A percentile compares a stretch with the other conserved stretches of the same genome.
Evolutionary conservation across 2,329 filamentous ascomycete species (phyloP).

Genomic region (Penicillium sp.): DNA sequence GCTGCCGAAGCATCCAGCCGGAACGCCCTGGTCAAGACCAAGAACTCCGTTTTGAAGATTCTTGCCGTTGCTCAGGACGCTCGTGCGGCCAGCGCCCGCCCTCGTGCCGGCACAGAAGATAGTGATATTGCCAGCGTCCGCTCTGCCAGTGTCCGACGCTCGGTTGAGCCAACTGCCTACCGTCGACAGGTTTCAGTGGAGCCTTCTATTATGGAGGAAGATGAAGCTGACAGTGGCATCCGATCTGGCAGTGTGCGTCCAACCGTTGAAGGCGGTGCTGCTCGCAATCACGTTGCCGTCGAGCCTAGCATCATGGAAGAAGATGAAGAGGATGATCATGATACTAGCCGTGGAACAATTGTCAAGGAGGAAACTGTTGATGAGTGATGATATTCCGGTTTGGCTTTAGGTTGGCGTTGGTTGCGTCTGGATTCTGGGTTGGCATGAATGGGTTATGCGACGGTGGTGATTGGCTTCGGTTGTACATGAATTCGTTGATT

Average conservation of each 20-base stretch:
- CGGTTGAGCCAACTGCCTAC: constrained; percentile 25
- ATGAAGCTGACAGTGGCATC: constrained; percentile 27
- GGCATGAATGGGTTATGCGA: neutral
- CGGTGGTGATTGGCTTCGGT: neutral
- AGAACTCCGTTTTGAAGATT: constrained; percentile 42
- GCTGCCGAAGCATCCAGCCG: constrained; percentile 41
- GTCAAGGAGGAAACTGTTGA: constrained; percentile 32
- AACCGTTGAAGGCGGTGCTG: constrained; percentile 23
- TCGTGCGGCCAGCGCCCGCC: constrained; percentile 29
- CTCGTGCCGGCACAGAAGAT: constrained; percentile 32
- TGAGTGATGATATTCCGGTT: constrained; percentile 22
- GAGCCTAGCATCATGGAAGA: constrained; percentile 39
- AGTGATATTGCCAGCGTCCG: constrained; percentile 30
- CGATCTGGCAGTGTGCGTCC: constrained; percentile 24
- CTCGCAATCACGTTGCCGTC: constrained; percentile 23
- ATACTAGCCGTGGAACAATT: constrained; percentile 29
- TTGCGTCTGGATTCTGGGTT: neutral
- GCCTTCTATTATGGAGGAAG: constrained; percentile 38
- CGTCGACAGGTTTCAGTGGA: constrained; percentile 31
- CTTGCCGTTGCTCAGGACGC: constrained; percentile 47
- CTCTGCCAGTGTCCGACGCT: constrained; percentile 28
- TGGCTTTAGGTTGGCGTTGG: constrained; percentile 11
- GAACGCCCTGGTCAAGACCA: constrained; percentile 45
- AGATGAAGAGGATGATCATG: constrained; percentile 34
- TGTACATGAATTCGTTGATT: neutral